These are phyloP conservation scores for Bromus sterilis DNA, from an alignment of 176 grass and related monocot species.

Conservation along the genomic window DNA sequence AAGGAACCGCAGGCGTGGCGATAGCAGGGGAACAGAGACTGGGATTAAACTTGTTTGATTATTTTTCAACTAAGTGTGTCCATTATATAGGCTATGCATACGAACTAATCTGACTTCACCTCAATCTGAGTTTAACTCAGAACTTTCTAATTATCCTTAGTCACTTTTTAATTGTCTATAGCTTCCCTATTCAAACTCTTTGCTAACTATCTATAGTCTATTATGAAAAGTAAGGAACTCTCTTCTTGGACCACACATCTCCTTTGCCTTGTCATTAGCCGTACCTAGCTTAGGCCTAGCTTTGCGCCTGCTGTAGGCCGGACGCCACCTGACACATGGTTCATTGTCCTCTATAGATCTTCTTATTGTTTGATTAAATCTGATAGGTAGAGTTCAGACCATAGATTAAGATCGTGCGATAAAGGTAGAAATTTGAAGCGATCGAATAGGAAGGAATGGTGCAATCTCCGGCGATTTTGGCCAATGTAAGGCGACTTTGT, in stretches of 20 bases:
- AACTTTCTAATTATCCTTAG: not conserved
- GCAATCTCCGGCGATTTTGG: too few species aligned
- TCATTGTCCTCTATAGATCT: not conserved
- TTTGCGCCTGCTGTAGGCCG: not conserved
- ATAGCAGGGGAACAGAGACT: not conserved
- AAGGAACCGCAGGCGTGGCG: not conserved
- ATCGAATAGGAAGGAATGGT: too few species aligned
- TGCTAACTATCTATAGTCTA: not conserved
- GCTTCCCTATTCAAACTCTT: not conserved
- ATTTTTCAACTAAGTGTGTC: not conserved
- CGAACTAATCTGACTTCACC: not conserved
- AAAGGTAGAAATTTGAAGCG: too few species aligned
- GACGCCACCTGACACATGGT: not conserved
- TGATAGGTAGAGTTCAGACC: not conserved
- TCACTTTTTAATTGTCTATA: not conserved
- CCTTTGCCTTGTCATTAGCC: not conserved
- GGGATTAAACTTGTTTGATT: not conserved
- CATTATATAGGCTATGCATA: not conserved
- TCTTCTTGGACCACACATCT: not conserved
- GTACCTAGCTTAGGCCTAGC: not conserved
- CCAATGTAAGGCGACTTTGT: too few species aligned
- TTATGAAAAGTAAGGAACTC: not conserved
- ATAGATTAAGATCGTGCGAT: too few species aligned
- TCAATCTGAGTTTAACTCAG: not conserved
- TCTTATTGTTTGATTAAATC: not conserved